Base-by-base conservation (phyloP, 331 rosid genomes). In the Malus hybrid region DNA sequence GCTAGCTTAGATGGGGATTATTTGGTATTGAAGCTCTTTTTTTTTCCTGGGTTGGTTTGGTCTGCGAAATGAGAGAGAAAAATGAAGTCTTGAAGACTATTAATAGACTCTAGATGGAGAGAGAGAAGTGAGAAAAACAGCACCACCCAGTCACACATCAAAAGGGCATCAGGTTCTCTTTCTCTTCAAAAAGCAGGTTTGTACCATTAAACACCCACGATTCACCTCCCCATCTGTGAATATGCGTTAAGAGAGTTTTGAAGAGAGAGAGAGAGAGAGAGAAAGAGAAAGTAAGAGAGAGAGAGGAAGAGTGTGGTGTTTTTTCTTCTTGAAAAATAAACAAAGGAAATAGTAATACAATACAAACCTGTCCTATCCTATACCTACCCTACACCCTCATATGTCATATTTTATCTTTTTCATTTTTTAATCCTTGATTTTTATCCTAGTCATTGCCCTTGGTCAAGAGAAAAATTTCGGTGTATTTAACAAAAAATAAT, bases 171-270 rank as follows among this genome's bases (percentile, higher is more conserved):
- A 76, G 84, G 78, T 70, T 74, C 79, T 80, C 77, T 80, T 69
- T 74, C 70, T 57, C 64, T 71, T 75, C 71, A 78, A 66, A 86
- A 79, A 79, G 84, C 83, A 76, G 68, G 83, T 52, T 76, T 82
- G 85, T 67, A 77, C 81, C 81, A 76, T 67, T 83, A 70, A 75
- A 65, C 79, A 62, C 82, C 86, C 79, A 79, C 80, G 86, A 82
- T 82, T 77, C 85, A 80, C 78, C 84, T 52, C 80, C 80, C 84
- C 74, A 79, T 80, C 82, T 73, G 82, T 85, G 88, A 85, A 85
- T 82, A 79, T 85, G 80, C 88, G 86, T 72, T 65, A 33, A 46
- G 44, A 42, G 52, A 50, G 54, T 22, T 65, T 70, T 67, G 50
- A 18, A 32, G 36, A 62, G 48, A 69, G 54, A 75, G 32, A 65